These are phyloP conservation scores for Arthromyces matolae DNA, from an alignment of 768 basidiomycete genomes.

Conservation along the genomic window DNA sequence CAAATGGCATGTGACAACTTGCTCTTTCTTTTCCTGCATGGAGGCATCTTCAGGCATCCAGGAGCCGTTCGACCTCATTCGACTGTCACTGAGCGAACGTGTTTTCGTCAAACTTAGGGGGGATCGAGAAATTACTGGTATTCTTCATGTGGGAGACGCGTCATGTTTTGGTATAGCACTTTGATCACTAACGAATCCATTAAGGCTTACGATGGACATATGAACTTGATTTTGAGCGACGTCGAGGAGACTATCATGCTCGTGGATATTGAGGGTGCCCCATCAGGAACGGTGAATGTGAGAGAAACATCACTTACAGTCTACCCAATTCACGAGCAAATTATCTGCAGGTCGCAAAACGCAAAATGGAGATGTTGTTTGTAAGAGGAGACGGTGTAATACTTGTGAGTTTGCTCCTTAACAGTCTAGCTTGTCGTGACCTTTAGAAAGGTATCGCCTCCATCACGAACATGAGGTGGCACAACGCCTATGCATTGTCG, in stretches of 20 bases:
- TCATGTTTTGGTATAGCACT: slow-evolving; percentile 8
- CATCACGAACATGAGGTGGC: slow-evolving; percentile 62
- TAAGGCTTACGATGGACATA: slow-evolving; percentile 99
- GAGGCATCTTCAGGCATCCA: slow-evolving; percentile 77
- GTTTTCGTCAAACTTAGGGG: slow-evolving; percentile 97
- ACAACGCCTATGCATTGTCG: too few relatives aligned
- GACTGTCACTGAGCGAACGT: slow-evolving; percentile 93
- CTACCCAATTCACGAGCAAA: slow-evolving; percentile 1
- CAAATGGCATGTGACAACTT: slow-evolving; percentile 24
- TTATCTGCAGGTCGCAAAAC: slow-evolving; percentile 69
- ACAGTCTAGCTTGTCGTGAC: slow-evolving; percentile 7
- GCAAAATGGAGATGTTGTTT: slow-evolving; percentile 97
- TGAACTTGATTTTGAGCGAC: slow-evolving; percentile 97
- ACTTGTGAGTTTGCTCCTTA: slow-evolving; percentile 52
- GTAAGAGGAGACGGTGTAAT: slow-evolving; percentile 98
- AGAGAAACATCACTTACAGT: slow-evolving; percentile 14
- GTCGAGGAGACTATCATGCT: slow-evolving; percentile 97
- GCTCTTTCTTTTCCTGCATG: slow-evolving; percentile 39
- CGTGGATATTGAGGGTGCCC: slow-evolving; percentile 78
- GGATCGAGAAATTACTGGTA: slow-evolving; percentile 86
- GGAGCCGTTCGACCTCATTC: slow-evolving; percentile 96
- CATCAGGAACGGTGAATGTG: slow-evolving; percentile 66
- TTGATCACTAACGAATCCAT: slow-evolving; percentile 12
- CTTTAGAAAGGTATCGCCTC: slow-evolving; percentile 66
- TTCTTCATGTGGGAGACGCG: slow-evolving; percentile 73